phyloP scores from a whole-genome alignment of 1,284 basidiomycete species.

The Trametes sp. region DNA sequence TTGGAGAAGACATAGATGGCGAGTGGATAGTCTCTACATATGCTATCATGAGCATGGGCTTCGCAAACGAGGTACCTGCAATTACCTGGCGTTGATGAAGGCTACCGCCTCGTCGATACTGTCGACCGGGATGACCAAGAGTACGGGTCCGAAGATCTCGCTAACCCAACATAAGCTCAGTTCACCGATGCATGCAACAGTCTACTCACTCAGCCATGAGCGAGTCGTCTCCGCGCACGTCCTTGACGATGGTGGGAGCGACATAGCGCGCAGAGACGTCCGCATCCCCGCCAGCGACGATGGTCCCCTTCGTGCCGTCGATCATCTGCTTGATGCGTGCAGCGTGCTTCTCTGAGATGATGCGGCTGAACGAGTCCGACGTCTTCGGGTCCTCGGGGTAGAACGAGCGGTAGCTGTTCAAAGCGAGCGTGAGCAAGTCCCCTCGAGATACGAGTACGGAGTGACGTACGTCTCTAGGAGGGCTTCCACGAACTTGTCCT shows the following conservation, averaged over 20 bases:
- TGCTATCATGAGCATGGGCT: background rate
- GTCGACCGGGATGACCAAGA: slow-evolving; percentile 83
- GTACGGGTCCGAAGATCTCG: slow-evolving; percentile 49
- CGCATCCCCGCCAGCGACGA: slow-evolving; percentile 75
- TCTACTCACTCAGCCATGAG: slow-evolving; percentile 78
- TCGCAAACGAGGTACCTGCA: slow-evolving; percentile 5
- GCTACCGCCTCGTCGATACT: slow-evolving; percentile 75
- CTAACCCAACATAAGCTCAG: slow-evolving; percentile 23
- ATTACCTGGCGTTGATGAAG: slow-evolving; percentile 69
- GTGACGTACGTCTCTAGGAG: slow-evolving; percentile 63
- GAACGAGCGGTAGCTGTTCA: slow-evolving; percentile 57
- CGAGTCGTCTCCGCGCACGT: slow-evolving; percentile 70
- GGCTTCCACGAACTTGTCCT: slow-evolving; percentile 67
- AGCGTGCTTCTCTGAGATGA: slow-evolving; percentile 63
- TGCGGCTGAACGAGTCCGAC: slow-evolving; percentile 53
- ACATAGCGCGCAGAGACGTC: slow-evolving; percentile 68
- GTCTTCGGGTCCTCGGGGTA: slow-evolving; percentile 57
- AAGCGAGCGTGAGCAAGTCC: background rate
- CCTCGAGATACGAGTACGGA: background rate
- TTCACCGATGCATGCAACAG: background rate
- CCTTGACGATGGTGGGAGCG: slow-evolving; percentile 72
- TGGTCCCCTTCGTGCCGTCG: slow-evolving; percentile 71
- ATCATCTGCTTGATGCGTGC: slow-evolving; percentile 70
- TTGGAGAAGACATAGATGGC: slow-evolving; percentile 80
- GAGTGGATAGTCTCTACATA: slow-evolving; percentile 73